phyloP scores from a whole-genome alignment of 2,329 filamentous ascomycete species.

The Zymoseptoria passerinii region DNA sequence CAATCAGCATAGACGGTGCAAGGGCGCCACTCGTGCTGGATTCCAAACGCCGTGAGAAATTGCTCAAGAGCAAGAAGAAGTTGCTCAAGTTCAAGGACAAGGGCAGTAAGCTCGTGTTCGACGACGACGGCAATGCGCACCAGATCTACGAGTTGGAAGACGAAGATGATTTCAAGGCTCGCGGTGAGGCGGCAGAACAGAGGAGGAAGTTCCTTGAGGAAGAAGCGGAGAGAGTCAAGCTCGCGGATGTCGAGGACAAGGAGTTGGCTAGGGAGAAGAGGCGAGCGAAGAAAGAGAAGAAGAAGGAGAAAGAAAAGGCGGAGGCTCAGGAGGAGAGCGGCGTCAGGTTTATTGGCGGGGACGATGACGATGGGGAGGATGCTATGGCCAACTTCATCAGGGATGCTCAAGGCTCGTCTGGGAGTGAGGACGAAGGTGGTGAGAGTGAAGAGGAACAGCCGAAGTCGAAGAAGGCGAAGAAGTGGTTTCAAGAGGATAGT shows the following conservation, averaged over 20 bases:
- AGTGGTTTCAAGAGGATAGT: slow-evolving; percentile 67
- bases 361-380: slow-evolving; percentile 26
- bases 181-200: slow-evolving; percentile 69
- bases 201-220: slow-evolving; percentile 67
- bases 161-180: slow-evolving; percentile 68
- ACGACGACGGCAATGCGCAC: slow-evolving; percentile 82
- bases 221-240: slow-evolving; percentile 62
- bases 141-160: slow-evolving; percentile 81
- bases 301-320: slow-evolving; percentile 57
- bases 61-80: slow-evolving; percentile 90
- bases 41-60: slow-evolving; percentile 89
- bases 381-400: slow-evolving; percentile 37
- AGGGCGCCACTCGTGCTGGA: slow-evolving; percentile 71
- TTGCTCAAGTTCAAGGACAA: slow-evolving; percentile 86
- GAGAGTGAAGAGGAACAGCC: slow-evolving; percentile 39
- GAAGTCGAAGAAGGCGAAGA: slow-evolving; percentile 59
- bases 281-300: slow-evolving; percentile 65
- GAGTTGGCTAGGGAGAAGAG: slow-evolving; percentile 67
- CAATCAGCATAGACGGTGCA: slow-evolving; percentile 58
- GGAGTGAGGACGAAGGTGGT: slow-evolving; percentile 22
- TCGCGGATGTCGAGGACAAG: slow-evolving; percentile 78
- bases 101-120: slow-evolving; percentile 78
- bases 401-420: slow-evolving; percentile 24
- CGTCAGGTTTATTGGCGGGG: slow-evolving; percentile 15
- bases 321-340: slow-evolving; percentile 32